These are phyloP conservation scores for Lagenaria siceraria DNA, from an alignment of 306 rosid species.

Conservation along the genomic window DNA sequence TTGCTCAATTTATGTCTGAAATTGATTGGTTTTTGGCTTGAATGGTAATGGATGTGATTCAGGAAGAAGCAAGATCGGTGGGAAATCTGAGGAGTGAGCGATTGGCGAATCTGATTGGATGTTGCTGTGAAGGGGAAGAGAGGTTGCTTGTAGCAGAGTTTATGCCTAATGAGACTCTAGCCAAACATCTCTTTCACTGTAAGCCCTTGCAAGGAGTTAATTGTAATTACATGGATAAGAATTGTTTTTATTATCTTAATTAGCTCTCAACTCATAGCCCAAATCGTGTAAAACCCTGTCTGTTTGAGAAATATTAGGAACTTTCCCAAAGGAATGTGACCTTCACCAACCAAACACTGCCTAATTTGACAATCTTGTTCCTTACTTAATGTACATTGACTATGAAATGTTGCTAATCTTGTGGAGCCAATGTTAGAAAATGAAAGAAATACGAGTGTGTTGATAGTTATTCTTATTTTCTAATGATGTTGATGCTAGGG, in stretches of 20 bases:
- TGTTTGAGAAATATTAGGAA: neutral
- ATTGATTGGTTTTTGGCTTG: neutral
- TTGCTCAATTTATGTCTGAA: neutral
- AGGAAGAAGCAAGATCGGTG: constrained; percentile 81
- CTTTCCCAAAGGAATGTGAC: neutral
- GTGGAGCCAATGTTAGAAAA: neutral
- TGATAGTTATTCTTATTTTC: neutral
- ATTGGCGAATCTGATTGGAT: constrained; percentile 76
- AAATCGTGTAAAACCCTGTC: neutral
- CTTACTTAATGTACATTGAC: neutral
- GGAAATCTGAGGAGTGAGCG: constrained; percentile 73
- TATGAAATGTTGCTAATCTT: neutral
- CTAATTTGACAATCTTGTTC: neutral
- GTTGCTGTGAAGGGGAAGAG: constrained; percentile 83
- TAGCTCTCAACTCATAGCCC: neutral
- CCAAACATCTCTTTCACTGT: constrained; percentile 90
- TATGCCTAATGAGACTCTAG: constrained; percentile 81
- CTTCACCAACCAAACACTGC: neutral
- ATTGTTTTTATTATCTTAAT: neutral
- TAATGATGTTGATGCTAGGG: constrained; percentile 33
- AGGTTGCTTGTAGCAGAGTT: constrained; percentile 81
- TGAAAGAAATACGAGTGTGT: neutral
- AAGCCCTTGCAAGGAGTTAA: constrained; percentile 11
- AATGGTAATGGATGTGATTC: neutral
- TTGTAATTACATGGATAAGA: neutral